Percentiles rank a stretch among this genome's conserved stretches.
Evolutionary conservation across 208 protist species (phyloP).

Genomic region (Borovskyia barvae): DNA sequence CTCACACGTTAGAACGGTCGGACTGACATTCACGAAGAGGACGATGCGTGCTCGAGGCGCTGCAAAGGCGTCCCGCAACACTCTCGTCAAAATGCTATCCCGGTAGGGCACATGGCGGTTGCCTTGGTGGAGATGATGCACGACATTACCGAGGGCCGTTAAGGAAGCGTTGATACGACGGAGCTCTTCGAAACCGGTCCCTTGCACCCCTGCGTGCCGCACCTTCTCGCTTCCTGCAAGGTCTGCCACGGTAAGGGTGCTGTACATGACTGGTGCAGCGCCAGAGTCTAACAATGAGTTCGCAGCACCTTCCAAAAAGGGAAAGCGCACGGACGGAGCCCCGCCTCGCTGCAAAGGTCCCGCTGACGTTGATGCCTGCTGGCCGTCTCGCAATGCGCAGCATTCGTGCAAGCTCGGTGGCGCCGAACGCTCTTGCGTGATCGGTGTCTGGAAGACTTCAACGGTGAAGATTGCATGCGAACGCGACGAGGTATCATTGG

Average conservation of each 20-base stretch:
- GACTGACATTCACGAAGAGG: slow-evolving; percentile 80
- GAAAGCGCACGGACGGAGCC: background rate
- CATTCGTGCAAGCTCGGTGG: slow-evolving; percentile 33
- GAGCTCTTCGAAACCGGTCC: slow-evolving; percentile 71
- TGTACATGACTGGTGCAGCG: slow-evolving; percentile 51
- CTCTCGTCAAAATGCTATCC: slow-evolving; percentile 81
- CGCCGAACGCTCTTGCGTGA: slow-evolving; percentile 4
- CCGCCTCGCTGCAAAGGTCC: background rate
- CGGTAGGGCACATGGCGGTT: slow-evolving; percentile 77
- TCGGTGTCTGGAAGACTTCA: slow-evolving; percentile 69
- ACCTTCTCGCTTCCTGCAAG: slow-evolving; percentile 89
- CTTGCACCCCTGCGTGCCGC: slow-evolving; percentile 50
- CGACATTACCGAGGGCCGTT: slow-evolving; percentile 87
- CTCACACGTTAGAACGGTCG: slow-evolving; percentile 51
- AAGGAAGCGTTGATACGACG: slow-evolving; percentile 90
- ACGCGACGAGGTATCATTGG: slow-evolving; percentile 86
- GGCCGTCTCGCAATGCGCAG: slow-evolving; percentile 29
- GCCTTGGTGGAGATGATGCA: slow-evolving; percentile 60
- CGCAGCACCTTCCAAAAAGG: slow-evolving; percentile 33
- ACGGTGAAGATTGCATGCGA: slow-evolving; percentile 87
- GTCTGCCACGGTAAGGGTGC: slow-evolving; percentile 83
- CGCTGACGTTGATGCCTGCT: background rate
- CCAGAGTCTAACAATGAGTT: slow-evolving; percentile 25
- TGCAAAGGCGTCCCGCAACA: slow-evolving; percentile 79
- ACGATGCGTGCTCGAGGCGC: slow-evolving; percentile 47